These are phyloP conservation scores for Gossypium arboreum DNA, from an alignment of 345 rosid genomes.

Conservation along the genomic window DNA sequence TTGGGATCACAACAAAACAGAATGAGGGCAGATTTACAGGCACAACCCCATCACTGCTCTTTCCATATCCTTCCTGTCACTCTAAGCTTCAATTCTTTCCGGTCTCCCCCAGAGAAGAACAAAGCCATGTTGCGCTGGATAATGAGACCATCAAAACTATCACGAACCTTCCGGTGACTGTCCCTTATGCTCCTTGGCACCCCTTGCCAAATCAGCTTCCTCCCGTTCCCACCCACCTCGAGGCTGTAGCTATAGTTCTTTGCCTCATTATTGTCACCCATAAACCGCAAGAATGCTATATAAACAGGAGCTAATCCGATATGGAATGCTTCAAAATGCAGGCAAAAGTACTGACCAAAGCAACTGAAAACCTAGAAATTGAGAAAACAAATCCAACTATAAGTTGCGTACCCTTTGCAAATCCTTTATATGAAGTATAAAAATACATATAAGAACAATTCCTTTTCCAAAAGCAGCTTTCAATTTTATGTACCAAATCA, in stretches of 20 bases:
- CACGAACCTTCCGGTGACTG: constrained; percentile 72
- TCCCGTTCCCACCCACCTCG: constrained; percentile 78
- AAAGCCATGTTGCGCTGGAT: constrained; percentile 79
- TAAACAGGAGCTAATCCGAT: constrained; percentile 74
- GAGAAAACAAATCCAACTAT: neutral
- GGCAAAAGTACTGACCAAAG: constrained; percentile 73
- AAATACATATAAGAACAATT: neutral
- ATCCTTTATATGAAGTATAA: neutral
- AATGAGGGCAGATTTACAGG: neutral
- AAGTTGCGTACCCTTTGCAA: neutral
- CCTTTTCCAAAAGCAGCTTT: neutral
- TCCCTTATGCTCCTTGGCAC: constrained; percentile 80
- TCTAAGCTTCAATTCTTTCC: constrained; percentile 75
- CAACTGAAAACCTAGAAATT: constrained; percentile 59
- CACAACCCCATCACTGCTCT: constrained; percentile 46
- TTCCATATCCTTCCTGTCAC: constrained; percentile 84
- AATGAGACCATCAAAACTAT: constrained; percentile 81
- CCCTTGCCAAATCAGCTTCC: constrained; percentile 80
- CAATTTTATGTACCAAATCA: neutral
- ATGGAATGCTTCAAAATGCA: constrained; percentile 82
- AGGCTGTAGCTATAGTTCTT: constrained; percentile 77
- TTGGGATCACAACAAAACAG: constrained; percentile 3
- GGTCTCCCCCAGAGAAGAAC: constrained; percentile 76
- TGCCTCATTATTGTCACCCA: constrained; percentile 75
- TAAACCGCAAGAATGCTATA: constrained; percentile 69